A percentile compares a stretch with the other conserved stretches of the same genome.
Conservation (phyloP, 139 green algal genomes). For the Chlamydomonas asymmetrica region DNA sequence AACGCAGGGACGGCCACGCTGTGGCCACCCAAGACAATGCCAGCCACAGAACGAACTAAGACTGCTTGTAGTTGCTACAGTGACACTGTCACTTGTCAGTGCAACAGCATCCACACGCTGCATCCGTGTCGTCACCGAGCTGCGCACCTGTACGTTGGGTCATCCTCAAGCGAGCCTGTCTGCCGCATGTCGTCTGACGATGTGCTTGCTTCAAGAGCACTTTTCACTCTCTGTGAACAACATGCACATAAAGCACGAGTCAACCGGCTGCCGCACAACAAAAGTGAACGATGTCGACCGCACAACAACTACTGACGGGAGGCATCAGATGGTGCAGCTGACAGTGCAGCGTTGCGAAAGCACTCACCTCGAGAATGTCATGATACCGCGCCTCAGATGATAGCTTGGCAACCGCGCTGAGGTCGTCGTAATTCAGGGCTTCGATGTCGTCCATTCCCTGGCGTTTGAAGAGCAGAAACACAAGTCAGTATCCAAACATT, state of each 20-base stretch:
- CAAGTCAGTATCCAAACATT: no score
- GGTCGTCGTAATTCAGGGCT: conserved; percentile 74
- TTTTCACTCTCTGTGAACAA: conserved; percentile 45
- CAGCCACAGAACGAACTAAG: no score
- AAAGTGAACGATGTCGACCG: no score
- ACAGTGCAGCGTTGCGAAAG: no score
- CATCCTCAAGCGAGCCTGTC: conserved; percentile 59
- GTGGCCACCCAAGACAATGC: no score
- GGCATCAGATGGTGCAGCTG: no score
- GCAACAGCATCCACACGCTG: no score
- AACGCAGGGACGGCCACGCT: no score
- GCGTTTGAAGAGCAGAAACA: conserved; percentile 7
- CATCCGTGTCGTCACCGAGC: no score
- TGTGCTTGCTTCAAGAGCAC: conserved; percentile 29
- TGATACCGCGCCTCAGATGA: conserved; percentile 36
- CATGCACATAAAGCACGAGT: neutral
- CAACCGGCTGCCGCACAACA: neutral
- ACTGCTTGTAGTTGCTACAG: no score
- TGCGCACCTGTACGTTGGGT: conserved; percentile 83
- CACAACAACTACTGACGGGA: no score
- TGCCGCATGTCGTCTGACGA: conserved; percentile 4
- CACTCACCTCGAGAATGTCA: conserved; percentile 56
- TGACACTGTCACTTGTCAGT: no score
- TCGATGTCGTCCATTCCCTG: conserved; percentile 60
- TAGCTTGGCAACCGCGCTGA: conserved; percentile 74